Evolutionary conservation across 1,284 basidiomycete species (phyloP).

Genomic region (Apiotrichum brassicae): DNA sequence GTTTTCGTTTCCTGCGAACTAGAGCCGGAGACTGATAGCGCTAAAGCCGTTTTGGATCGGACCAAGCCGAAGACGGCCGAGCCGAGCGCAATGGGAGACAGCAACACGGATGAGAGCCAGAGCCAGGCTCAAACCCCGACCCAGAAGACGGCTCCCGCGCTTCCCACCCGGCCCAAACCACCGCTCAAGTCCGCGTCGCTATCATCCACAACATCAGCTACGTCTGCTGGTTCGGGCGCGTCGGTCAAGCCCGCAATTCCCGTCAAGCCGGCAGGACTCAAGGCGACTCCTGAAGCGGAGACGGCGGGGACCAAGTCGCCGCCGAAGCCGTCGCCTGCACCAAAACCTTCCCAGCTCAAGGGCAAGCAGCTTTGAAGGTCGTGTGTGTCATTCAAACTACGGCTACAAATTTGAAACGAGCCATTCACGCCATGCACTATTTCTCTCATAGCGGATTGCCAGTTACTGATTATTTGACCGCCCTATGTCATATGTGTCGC

Average conservation of each 20-base stretch:
- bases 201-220: background rate
- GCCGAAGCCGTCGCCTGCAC: background rate
- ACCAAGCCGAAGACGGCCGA: background rate
- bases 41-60: background rate
- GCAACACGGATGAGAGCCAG: too few species aligned
- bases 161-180: background rate
- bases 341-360: conserved; percentile 4
- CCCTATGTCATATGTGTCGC: too few species aligned
- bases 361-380: background rate
- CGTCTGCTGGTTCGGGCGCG: background rate
- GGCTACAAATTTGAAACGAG: too few species aligned
- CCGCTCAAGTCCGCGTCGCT: background rate
- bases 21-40: background rate
- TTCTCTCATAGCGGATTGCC: too few species aligned
- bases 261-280: background rate
- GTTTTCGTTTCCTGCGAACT: background rate
- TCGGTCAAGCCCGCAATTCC: background rate
- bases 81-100: too few species aligned
- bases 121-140: too few species aligned
- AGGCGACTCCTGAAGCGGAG: background rate
- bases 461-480: too few species aligned
- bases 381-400: too few species aligned
- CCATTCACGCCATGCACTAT: too few species aligned
- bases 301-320: background rate
- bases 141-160: too few species aligned